phyloP scores from a whole-genome alignment of 345 rosid species.

The Eutrema yunnanense region DNA sequence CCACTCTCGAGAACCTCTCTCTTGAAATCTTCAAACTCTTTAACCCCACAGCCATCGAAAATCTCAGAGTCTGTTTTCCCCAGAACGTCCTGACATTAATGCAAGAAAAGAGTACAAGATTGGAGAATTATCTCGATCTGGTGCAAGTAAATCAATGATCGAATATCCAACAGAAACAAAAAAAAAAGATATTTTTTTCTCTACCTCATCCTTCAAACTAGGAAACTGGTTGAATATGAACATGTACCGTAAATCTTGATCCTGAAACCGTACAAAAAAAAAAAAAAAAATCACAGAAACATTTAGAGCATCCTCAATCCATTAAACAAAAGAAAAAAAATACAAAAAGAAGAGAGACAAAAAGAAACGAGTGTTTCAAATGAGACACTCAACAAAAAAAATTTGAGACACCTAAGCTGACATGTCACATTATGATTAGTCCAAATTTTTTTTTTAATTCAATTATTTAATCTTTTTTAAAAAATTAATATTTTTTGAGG shows the following conservation, averaged over 20 bases:
- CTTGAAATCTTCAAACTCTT: conserved; percentile 79
- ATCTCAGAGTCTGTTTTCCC: conserved; percentile 79
- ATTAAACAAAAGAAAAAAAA: no score
- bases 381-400: no score
- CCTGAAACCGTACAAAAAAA: background rate
- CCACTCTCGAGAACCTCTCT: conserved; percentile 76
- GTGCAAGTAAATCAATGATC: background rate
- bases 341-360: no score
- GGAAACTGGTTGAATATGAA: conserved; percentile 77
- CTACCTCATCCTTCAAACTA: conserved; percentile 61
- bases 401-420: no score
- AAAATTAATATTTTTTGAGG: no score
- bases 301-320: no score
- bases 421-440: no score
- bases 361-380: no score
- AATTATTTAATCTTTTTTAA: no score
- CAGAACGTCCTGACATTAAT: conserved; percentile 41
- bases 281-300: background rate
- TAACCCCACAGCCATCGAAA: conserved; percentile 67
- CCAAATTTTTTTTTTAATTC: no score
- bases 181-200: background rate
- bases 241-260: conserved; percentile 59
- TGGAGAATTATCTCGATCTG: background rate
- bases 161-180: background rate
- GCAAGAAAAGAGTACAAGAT: background rate